Evolutionary conservation across 2,329 filamentous ascomycete genomes (phyloP).

Genomic region (Botrytis aclada): DNA sequence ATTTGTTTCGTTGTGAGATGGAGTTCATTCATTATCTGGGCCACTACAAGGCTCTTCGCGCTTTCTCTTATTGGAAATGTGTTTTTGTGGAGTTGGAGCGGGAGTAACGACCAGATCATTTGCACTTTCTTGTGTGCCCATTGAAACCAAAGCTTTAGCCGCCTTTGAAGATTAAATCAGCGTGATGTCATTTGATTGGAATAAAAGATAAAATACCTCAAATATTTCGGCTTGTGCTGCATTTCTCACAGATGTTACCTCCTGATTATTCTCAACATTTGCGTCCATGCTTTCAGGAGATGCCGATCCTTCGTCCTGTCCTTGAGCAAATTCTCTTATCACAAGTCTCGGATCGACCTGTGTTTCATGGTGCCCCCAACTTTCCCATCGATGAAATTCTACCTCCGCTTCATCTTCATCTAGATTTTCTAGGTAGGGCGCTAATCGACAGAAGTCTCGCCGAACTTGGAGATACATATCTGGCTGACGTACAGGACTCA

Average conservation of each 20-base stretch:
- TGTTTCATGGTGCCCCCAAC: neutral
- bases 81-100: neutral
- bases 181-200: rapidly evolving
- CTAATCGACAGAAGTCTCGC: neutral
- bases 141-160: neutral
- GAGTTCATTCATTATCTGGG: too few species aligned
- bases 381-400: neutral
- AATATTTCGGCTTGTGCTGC: neutral
- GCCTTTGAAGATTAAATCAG: neutral
- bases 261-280: neutral
- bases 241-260: too few species aligned
- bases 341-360: rapidly evolving
- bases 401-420: neutral
- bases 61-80: neutral
- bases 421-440: neutral
- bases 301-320: rapidly evolving
- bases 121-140: neutral
- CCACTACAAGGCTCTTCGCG: neutral
- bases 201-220: neutral
- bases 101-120: neutral
- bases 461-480: neutral
- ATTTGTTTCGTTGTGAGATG: neutral
- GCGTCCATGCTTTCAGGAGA: neutral
- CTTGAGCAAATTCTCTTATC: rapidly evolving
- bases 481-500: neutral